phyloP scores from a whole-genome alignment of 495 filamentous ascomycete species.

The Talaromyces wortmannii region DNA sequence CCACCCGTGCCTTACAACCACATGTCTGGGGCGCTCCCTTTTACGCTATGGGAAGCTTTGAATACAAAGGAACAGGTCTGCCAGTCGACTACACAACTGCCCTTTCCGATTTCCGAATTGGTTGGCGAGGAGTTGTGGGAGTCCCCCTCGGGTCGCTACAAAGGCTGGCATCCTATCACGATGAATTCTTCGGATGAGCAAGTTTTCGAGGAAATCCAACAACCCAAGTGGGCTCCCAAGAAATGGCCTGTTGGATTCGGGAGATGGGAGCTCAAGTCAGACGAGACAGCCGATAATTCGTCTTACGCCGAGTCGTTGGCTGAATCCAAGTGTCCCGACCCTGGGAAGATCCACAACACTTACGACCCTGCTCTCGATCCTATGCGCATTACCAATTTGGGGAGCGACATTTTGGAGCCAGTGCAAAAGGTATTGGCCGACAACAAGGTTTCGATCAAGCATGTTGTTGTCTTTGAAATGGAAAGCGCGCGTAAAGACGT shows the following conservation, averaged over 20 bases:
- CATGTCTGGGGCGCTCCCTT: conserved; percentile 17
- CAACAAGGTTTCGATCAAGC: conserved; percentile 17
- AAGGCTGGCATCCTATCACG: conserved; percentile 14
- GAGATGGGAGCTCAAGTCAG: conserved; percentile 8
- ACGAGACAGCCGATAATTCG: neutral
- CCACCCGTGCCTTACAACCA: conserved; percentile 17
- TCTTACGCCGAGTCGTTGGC: neutral
- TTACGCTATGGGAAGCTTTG: conserved; percentile 12
- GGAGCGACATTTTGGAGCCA: conserved; percentile 21
- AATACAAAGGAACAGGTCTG: neutral
- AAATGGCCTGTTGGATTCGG: conserved; percentile 13
- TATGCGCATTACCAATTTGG: conserved; percentile 30
- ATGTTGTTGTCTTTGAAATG: conserved; percentile 31
- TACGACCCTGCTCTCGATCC: conserved; percentile 30
- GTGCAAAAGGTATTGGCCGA: conserved; percentile 17
- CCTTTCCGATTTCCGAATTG: conserved; percentile 12
- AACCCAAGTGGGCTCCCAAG: conserved; percentile 12
- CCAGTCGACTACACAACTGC: neutral
- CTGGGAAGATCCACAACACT: conserved; percentile 1
- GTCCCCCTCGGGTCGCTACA: conserved; percentile 10
- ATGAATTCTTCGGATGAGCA: neutral
- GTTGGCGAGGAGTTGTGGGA: conserved; percentile 15
- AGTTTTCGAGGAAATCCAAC: neutral
- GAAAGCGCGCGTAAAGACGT: conserved; percentile 36
- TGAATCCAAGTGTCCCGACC: neutral